Percentiles rank a stretch among this genome's conserved stretches.
These are phyloP conservation scores for Fusarium chlamydosporum DNA, from an alignment of 2,329 filamentous ascomycete species.

Conservation along the genomic window DNA sequence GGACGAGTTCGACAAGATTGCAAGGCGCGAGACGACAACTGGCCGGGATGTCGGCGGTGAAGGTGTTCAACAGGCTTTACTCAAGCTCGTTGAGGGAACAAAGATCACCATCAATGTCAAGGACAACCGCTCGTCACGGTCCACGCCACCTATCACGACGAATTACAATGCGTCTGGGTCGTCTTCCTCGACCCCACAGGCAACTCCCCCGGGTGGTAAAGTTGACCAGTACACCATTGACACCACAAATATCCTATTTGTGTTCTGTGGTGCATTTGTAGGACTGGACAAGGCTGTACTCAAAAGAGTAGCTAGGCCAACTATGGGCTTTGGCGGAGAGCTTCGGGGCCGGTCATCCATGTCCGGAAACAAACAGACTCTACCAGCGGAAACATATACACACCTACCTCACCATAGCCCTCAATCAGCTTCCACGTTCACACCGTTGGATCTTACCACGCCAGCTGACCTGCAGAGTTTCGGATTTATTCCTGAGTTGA, in stretches of 20 bases:
- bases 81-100: conserved; percentile 97
- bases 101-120: conserved; percentile 94
- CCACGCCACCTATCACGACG: conserved; percentile 66
- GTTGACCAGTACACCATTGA: conserved; percentile 80
- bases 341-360: conserved; percentile 72
- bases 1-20: conserved; percentile 98
- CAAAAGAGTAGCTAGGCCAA: conserved; percentile 85
- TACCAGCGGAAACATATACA: conserved; percentile 72
- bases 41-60: conserved; percentile 96
- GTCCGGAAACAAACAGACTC: conserved; percentile 67
- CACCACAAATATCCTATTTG: conserved; percentile 96
- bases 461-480: conserved; percentile 85
- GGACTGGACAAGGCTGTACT: conserved; percentile 90
- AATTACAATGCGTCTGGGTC: conserved; percentile 64
- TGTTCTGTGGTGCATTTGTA: conserved; percentile 95
- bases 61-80: conserved; percentile 93
- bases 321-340: conserved; percentile 92
- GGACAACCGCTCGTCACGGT: conserved; percentile 73
- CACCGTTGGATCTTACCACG: conserved; percentile 78
- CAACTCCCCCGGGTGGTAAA: conserved; percentile 64
- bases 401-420: conserved; percentile 69
- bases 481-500: conserved; percentile 94
- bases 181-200: conserved; percentile 62
- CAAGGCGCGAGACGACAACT: conserved; percentile 86
- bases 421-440: conserved; percentile 60